Base-by-base conservation (phyloP, 306 rosid species). In the Vigna reflexopilosa region DNA sequence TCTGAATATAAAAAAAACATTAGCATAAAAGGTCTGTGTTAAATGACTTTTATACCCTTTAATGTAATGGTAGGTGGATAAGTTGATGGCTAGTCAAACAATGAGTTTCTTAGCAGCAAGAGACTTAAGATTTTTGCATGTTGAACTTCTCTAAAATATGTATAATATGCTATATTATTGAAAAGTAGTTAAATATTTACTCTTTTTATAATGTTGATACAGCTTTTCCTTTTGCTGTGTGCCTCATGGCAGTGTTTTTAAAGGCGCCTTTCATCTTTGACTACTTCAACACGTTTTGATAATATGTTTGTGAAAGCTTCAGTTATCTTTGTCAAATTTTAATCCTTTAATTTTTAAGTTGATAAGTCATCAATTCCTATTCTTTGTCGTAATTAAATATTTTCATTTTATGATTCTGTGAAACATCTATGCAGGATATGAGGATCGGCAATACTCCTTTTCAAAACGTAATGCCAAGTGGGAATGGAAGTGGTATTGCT, bases 391-490 rank as follows among this genome's bases (percentile, higher is more conserved):
- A 50, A 75, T 49, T 63, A 0, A 32, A 28, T 24, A 24, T 16
- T 49, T 62, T 28, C 54, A 9, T 50, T 47, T 64, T 47, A 83
- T 75, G 58, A 20, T 63, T 64, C 64, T 70, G 68, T 80, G 42
- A 38, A 56, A 63, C 70, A 52, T 79, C 55, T 51, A 75, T 82
- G 71, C 90, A 96, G 99, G 98, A 91, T 70, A 76, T 83, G 92
- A 82, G 93, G 79, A 70, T 83, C 4, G 80, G 84, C 75, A 86
- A 87, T 16, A 64, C 85, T 79, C 91, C 97, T 72, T 89, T 87
- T 76, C 96, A 87, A 71, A 93, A 75, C 77, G 79, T 61, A 11
- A 80, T 82, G 82, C 84, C 97, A 16, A 71, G 88, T 86, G 85
- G 86, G 48, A 80, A 80, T 82, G 97, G 86, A 67, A 87, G 86